Evolutionary conservation across 495 filamentous ascomycete genomes (phyloP).

Genomic region (Chaetomidium leptoderma): DNA sequence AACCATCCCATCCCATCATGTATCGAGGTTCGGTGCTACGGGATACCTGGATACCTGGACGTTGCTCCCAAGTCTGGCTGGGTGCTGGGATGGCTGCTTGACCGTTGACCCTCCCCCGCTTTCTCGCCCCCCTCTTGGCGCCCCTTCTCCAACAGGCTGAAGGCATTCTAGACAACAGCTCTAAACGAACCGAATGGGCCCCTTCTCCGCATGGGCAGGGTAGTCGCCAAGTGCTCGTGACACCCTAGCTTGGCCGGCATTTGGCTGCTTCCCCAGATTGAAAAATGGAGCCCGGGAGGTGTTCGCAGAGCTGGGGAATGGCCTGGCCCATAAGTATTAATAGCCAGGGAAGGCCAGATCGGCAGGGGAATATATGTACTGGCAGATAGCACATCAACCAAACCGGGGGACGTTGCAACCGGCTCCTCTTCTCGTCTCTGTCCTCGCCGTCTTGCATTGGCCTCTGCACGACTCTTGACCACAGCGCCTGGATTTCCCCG

Average conservation of each 20-base stretch:
- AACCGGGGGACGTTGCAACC: not conserved
- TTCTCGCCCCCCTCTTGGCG: slow-evolving; percentile 3
- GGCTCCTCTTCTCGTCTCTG: not conserved
- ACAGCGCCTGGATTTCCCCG: not conserved
- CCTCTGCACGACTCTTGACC: not conserved
- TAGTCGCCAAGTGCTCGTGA: slow-evolving; percentile 5
- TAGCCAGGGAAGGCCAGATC: not conserved
- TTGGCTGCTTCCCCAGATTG: slow-evolving; percentile 12
- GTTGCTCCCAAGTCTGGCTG: not conserved
- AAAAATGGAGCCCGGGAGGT: slow-evolving; percentile 3
- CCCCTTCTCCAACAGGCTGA: slow-evolving; percentile 4
- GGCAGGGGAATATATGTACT: not conserved
- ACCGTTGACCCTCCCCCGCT: slow-evolving; percentile 9
- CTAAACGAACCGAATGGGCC: not conserved
- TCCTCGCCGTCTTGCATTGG: not conserved
- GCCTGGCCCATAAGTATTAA: slow-evolving; percentile 1
- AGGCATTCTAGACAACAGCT: not conserved
- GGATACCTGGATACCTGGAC: not conserved
- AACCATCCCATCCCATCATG: too few relatives aligned
- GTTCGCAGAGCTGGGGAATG: not conserved
- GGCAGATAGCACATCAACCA: not conserved
- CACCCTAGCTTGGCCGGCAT: slow-evolving; percentile 11
- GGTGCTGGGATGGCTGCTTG: not conserved
- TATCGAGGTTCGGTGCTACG: too few relatives aligned
- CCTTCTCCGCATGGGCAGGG: slow-evolving; percentile 9